phyloP scores from a whole-genome alignment of 1,139 yeast species.

The Candida smagusa region DNA sequence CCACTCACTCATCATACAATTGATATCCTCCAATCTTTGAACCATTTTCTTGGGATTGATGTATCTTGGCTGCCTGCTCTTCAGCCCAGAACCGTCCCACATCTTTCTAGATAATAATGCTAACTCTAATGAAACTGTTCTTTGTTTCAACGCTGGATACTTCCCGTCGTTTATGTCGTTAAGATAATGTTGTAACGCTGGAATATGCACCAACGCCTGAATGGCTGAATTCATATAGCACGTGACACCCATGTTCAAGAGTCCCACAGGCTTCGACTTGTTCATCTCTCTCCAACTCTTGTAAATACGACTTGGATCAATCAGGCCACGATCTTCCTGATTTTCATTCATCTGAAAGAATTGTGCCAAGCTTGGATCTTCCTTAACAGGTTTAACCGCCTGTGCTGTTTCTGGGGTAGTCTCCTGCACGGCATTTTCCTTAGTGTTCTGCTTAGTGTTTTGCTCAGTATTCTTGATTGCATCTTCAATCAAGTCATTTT shows the following conservation, averaged over 20 bases:
- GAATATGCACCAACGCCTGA: slow-evolving; percentile 85
- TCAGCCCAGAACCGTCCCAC: slow-evolving; percentile 42
- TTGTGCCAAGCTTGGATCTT: slow-evolving; percentile 10
- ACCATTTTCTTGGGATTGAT: slow-evolving; percentile 76
- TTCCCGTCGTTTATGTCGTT: slow-evolving; percentile 58
- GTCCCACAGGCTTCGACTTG: slow-evolving; percentile 62
- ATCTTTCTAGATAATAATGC: slow-evolving; percentile 70
- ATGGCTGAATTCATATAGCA: slow-evolving; percentile 96
- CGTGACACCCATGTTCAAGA: slow-evolving; percentile 89
- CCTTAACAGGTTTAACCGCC: slow-evolving; percentile 7
- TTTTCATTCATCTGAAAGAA: slow-evolving; percentile 54
- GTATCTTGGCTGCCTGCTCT: slow-evolving; percentile 30
- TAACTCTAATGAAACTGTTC: slow-evolving; percentile 66
- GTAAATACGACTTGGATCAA: slow-evolving; percentile 47
- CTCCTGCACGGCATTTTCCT: neutral
- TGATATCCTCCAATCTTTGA: slow-evolving; percentile 73
- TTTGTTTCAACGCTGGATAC: slow-evolving; percentile 44
- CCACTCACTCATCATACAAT: slow-evolving; percentile 96
- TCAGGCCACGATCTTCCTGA: slow-evolving; percentile 56
- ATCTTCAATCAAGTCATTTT: slow-evolving; percentile 34
- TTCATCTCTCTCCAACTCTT: slow-evolving; percentile 59
- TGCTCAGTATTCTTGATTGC: slow-evolving; percentile 5
- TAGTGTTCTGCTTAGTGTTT: slow-evolving; percentile 45
- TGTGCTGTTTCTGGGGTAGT: neutral
- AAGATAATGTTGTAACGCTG: slow-evolving; percentile 84